Percentiles rank a stretch among this genome's conserved stretches.
These are phyloP conservation scores for Forsythia suspensa DNA, from an alignment of 257 asterid species.

Conservation along the genomic window DNA sequence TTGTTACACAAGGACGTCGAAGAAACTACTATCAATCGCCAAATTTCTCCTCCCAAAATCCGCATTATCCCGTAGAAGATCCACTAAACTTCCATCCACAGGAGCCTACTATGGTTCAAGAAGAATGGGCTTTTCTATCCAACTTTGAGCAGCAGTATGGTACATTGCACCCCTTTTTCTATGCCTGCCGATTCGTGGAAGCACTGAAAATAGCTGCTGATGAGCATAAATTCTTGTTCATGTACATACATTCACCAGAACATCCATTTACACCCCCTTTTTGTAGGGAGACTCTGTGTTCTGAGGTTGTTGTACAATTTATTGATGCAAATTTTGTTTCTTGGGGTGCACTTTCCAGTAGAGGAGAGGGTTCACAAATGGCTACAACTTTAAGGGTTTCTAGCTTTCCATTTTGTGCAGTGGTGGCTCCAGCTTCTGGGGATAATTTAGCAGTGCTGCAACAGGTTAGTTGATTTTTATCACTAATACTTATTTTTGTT, in stretches of 20 bases:
- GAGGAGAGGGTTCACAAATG: constrained; percentile 74
- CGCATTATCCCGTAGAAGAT: constrained; percentile 35
- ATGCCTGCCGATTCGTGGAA: constrained; percentile 63
- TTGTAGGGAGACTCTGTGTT: constrained; percentile 71
- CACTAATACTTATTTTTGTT: not conserved
- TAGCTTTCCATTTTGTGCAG: constrained; percentile 73
- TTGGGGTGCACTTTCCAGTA: constrained; percentile 70
- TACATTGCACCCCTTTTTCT: constrained; percentile 71
- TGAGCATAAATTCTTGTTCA: constrained; percentile 62
- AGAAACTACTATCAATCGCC: constrained; percentile 32
- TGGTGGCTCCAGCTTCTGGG: constrained; percentile 70
- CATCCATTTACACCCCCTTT: constrained; percentile 71
- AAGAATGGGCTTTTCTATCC: constrained; percentile 66
- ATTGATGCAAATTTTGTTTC: constrained; percentile 79
- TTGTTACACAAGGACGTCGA: constrained; percentile 40
- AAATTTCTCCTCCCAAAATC: constrained; percentile 35
- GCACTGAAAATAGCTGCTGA: constrained; percentile 61
- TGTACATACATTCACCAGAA: constrained; percentile 73
- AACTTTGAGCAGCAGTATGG: constrained; percentile 76
- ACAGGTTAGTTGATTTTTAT: constrained; percentile 42
- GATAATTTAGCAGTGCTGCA: constrained; percentile 69
- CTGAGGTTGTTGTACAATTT: constrained; percentile 74
- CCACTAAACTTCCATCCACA: constrained; percentile 21
- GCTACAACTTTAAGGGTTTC: constrained; percentile 42
- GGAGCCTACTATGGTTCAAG: constrained; percentile 40